Conservation (phyloP, 768 basidiomycete species). For the Amanita molliuscula region DNA sequence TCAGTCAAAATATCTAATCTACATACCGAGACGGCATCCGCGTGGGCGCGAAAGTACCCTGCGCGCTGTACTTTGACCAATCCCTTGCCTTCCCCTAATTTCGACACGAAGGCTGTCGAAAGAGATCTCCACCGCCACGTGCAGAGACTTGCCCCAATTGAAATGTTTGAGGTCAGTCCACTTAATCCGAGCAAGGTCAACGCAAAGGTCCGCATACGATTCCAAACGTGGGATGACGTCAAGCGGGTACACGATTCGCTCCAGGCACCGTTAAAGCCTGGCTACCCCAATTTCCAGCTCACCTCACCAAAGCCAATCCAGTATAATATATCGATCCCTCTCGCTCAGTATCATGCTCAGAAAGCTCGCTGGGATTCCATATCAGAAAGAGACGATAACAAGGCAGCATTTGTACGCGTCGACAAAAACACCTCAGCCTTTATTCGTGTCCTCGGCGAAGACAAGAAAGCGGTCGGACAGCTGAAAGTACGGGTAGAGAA, state of each 20-base stretch:
- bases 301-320: slow-evolving; percentile 38
- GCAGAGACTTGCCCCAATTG: background rate
- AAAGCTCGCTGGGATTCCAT: slow-evolving; percentile 38
- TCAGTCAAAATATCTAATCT: background rate
- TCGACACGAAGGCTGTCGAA: background rate
- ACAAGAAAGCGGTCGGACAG: slow-evolving; percentile 42
- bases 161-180: slow-evolving; percentile 3
- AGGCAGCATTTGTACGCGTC: slow-evolving; percentile 23
- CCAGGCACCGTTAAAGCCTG: slow-evolving; percentile 16
- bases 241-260: slow-evolving; percentile 28
- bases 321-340: slow-evolving; percentile 38
- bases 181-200: background rate
- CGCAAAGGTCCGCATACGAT: slow-evolving; percentile 28
- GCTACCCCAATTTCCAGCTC: slow-evolving; percentile 24
- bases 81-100: background rate
- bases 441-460: slow-evolving; percentile 40
- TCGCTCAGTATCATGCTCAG: slow-evolving; percentile 42
- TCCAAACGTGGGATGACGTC: slow-evolving; percentile 38
- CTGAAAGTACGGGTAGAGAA: slow-evolving; percentile 54
- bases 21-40: background rate
- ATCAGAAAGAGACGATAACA: slow-evolving; percentile 22
- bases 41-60: background rate
- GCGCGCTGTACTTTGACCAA: background rate
- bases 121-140: background rate
- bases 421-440: slow-evolving; percentile 16